These are phyloP conservation scores for Kwoniella pini DNA, from an alignment of 768 basidiomycete genomes.

Conservation along the genomic window DNA sequence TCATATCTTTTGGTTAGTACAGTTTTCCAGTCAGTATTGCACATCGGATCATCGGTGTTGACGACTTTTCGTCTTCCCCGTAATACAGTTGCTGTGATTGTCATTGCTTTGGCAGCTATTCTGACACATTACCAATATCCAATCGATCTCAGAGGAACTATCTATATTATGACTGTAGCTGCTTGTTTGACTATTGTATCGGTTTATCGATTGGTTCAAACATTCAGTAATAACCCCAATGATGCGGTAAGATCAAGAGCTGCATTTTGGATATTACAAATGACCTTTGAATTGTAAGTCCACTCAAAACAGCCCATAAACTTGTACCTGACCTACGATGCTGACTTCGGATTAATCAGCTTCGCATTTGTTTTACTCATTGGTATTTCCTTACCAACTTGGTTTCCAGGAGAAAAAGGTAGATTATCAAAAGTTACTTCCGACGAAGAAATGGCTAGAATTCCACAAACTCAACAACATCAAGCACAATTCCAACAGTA, in stretches of 20 bases:
- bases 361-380: constrained; percentile 27
- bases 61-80: constrained; percentile 1
- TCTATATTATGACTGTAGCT: constrained; percentile 13
- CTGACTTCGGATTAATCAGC: constrained; percentile 5
- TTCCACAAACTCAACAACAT: too few species aligned
- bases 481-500: too few species aligned
- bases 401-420: constrained; percentile 24
- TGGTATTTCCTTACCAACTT: constrained; percentile 29
- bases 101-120: not conserved
- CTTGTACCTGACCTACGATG: too few species aligned
- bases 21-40: too few species aligned
- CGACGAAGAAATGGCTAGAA: too few species aligned
- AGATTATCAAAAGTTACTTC: not conserved
- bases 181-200: constrained; percentile 17
- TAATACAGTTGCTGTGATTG: not conserved
- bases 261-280: constrained; percentile 30
- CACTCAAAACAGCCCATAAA: too few species aligned
- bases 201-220: constrained; percentile 21
- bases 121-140: constrained; percentile 15
- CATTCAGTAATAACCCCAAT: constrained; percentile 3
- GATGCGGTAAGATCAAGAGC: constrained; percentile 1
- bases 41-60: too few species aligned
- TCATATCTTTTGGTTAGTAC: constrained; percentile 28
- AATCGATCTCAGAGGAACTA: constrained; percentile 7
- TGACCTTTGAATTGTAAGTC: constrained; percentile 31